A percentile compares a stretch with the other conserved stretches of the same genome.
Evolutionary conservation across 2,329 filamentous ascomycete genomes (phyloP).

Genomic region (Capronia coronata): DNA sequence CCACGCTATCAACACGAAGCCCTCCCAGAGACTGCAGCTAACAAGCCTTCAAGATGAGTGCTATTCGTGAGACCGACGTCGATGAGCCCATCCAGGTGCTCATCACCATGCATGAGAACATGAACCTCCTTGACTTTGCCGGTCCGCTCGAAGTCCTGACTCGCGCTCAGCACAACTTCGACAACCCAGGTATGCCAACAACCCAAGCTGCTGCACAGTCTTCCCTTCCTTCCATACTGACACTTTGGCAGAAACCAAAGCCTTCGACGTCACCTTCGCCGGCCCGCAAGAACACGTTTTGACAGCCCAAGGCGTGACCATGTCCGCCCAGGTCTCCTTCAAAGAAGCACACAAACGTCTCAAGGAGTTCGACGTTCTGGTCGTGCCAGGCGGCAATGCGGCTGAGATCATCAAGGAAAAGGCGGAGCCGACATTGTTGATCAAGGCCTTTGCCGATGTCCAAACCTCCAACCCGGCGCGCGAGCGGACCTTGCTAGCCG

Average conservation of each 20-base stretch:
- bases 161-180: conserved; percentile 48
- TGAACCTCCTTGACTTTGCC: conserved; percentile 53
- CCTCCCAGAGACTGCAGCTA: conserved; percentile 10
- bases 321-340: conserved; percentile 69
- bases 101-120: conserved; percentile 51
- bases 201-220: no score
- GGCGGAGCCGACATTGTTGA: conserved; percentile 60
- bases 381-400: conserved; percentile 65
- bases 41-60: conserved; percentile 41
- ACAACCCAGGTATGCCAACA: conserved; percentile 42
- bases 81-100: conserved; percentile 52
- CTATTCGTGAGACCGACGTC: conserved; percentile 39
- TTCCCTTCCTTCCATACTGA: no score
- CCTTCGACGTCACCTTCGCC: conserved; percentile 49
- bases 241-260: conserved; percentile 41
- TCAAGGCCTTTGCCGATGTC: conserved; percentile 69
- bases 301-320: conserved; percentile 58
- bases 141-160: conserved; percentile 54
- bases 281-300: conserved; percentile 43
- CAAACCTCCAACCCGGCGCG: conserved; percentile 71
- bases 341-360: conserved; percentile 69
- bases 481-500: conserved; percentile 72
- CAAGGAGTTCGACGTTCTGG: conserved; percentile 70
- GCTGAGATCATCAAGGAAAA: conserved; percentile 55
- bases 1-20: background rate